Evolutionary conservation across 2,329 filamentous ascomycete species (phyloP).

Genomic region (Verticillium zaregamsianum): DNA sequence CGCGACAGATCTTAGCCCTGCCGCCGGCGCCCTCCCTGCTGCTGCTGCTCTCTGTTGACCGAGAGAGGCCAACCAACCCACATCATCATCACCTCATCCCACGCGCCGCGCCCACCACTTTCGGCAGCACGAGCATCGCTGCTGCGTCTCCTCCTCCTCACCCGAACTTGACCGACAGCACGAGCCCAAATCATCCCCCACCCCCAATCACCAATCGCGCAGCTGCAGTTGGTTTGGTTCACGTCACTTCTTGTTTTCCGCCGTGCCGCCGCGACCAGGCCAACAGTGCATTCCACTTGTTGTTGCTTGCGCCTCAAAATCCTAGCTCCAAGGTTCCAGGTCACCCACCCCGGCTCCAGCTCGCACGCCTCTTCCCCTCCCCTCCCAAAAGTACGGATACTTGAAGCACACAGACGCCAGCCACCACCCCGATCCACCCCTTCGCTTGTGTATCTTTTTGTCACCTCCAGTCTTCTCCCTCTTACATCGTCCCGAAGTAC

Average conservation of each 20-base stretch:
- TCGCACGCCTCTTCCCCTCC: slow-evolving; percentile 7
- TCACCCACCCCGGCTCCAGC: not conserved
- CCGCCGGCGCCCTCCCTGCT: not conserved
- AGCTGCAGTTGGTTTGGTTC: not conserved
- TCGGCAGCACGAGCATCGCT: not conserved
- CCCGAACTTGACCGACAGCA: not conserved
- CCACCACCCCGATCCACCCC: slow-evolving; percentile 6
- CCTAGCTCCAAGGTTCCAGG: not conserved
- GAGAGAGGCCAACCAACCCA: not conserved
- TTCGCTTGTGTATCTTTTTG: slow-evolving; percentile 13
- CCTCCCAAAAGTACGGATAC: slow-evolving; percentile 8
- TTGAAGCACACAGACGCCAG: slow-evolving; percentile 12
- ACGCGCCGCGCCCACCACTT: not conserved
- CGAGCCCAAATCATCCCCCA: not conserved
- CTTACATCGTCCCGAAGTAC: not conserved
- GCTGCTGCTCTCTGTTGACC: not conserved
- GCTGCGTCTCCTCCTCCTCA: not conserved
- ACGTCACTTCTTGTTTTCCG: not conserved
- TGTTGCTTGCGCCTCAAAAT: not conserved
- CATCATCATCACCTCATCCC: not conserved
- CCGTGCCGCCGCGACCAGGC: not conserved
- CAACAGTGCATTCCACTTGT: not conserved
- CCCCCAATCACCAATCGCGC: not conserved
- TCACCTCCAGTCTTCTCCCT: slow-evolving; percentile 7
- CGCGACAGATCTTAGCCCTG: not conserved